Evolutionary conservation across 1,284 basidiomycete species (phyloP).

Genomic region (Trametes polyzona): DNA sequence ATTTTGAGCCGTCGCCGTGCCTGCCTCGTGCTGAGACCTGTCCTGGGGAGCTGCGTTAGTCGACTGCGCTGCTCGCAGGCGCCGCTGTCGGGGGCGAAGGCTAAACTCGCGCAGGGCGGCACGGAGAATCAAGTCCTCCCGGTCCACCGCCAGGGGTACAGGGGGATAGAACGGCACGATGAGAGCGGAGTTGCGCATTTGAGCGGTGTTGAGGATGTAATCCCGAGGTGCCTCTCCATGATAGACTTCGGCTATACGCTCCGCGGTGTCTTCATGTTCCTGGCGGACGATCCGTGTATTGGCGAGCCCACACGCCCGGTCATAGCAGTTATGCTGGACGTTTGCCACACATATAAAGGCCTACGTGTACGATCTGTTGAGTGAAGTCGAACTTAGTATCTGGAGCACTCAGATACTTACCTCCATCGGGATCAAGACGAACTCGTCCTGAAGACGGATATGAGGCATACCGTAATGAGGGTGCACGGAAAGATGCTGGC

Average conservation of each 20-base stretch:
- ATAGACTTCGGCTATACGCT: neutral
- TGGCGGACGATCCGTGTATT: slow-evolving; percentile 1
- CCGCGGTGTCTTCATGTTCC: slow-evolving; percentile 14
- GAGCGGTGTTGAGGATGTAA: slow-evolving; percentile 18
- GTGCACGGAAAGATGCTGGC: too few species aligned
- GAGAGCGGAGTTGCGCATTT: slow-evolving; percentile 10
- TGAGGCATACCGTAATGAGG: too few species aligned
- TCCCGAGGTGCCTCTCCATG: slow-evolving; percentile 11
- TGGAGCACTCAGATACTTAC: neutral
- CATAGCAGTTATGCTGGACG: slow-evolving; percentile 22
- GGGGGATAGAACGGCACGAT: neutral
- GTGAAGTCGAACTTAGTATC: slow-evolving; percentile 30
- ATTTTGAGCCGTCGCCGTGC: too few species aligned
- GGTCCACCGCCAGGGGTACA: neutral
- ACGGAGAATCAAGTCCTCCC: neutral
- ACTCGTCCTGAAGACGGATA: too few species aligned
- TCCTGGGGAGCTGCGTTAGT: too few species aligned
- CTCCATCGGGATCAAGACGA: too few species aligned
- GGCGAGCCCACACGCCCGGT: neutral
- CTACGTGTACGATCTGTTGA: slow-evolving; percentile 32
- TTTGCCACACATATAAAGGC: slow-evolving; percentile 6
- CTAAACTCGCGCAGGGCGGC: neutral
- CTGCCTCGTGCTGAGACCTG: too few species aligned
- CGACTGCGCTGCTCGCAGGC: too few species aligned
- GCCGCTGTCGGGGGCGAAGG: too few species aligned